Evolutionary conservation across 1,139 yeast species (phyloP), one percentile per base, ranked within the genome.

Genomic region (Saccharomyces pastorianus): DNA sequence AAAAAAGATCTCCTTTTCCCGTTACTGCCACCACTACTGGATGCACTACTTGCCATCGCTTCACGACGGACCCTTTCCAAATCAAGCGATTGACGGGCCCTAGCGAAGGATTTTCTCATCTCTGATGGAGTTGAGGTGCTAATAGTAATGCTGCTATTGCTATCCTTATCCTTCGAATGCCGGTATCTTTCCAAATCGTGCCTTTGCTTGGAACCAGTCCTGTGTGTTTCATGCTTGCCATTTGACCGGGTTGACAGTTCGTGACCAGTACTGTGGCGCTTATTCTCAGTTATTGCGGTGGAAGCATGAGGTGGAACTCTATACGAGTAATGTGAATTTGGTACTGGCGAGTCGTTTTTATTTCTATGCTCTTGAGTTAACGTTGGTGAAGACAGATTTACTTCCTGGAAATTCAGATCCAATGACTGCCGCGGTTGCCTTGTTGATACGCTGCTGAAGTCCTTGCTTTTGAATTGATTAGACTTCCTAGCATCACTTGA

Each of bases 51-150:
- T 25, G 56, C 48, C 13, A 58, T 23, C 11, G 61, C 61, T 44
- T 65, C 68, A 46, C 63, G 61, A 50, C 65, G 61, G 6, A 60
- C 50, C 47, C 58, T 55, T 46, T 67, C 70, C 46, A 65, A 51
- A 49, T 67, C 70, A 7, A 66, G 53, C 4, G 70, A 66, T 48
- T 63, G 65, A 25, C 69, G 60, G 3, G 64, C 63, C 46, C 58
- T 58, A 17, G 63, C 59, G 48, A 64, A 58, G 1, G 67, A 61
- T 41, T 59, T 56, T 27, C 58, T 60, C 51, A 59, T 53, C n/a
- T 56, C 63, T n/a, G 55, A 52, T 14, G 55, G 44, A 25, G 49
- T 56, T 14, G 52, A 31, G 17, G 58, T 53, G 49, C 55, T 56
- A 31, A 48, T 55, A 46, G 51, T 57, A 48, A 56, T 56, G 51